phyloP scores from a whole-genome alignment of 176 grass and related monocot genomes.

The Oryza coarctata region DNA sequence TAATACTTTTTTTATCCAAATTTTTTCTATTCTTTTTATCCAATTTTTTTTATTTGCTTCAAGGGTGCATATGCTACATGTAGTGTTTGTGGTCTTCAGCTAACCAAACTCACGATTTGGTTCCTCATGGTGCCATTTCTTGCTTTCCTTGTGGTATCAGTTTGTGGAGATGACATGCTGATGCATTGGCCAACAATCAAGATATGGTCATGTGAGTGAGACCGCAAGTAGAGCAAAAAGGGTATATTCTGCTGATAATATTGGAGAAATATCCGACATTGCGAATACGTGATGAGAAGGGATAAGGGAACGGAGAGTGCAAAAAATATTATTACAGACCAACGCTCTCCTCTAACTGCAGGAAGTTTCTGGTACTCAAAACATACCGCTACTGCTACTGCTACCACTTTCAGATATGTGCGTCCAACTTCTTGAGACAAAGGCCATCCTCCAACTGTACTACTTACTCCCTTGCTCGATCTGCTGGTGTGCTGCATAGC shows the following conservation, averaged over 20 bases:
- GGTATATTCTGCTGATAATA: not conserved
- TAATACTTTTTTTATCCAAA: too few relatives aligned
- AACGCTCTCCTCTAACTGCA: not conserved
- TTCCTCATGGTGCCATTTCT: too few relatives aligned
- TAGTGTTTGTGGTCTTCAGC: too few relatives aligned
- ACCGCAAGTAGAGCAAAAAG: not conserved
- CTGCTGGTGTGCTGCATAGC: slow-evolving; percentile 14
- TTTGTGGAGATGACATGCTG: too few relatives aligned
- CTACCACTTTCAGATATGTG: not conserved
- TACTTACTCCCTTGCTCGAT: not conserved
- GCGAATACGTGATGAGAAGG: not conserved
- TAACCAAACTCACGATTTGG: too few relatives aligned
- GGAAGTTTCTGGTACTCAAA: not conserved
- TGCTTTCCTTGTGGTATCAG: too few relatives aligned
- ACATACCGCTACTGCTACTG: not conserved
- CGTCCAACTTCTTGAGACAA: not conserved
- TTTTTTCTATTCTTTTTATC: too few relatives aligned
- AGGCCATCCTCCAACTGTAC: not conserved
- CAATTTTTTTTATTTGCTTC: too few relatives aligned
- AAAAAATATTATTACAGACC: not conserved
- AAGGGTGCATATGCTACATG: too few relatives aligned
- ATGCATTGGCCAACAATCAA: too few relatives aligned
- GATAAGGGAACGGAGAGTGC: not conserved
- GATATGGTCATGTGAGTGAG: too few relatives aligned
- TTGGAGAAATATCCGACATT: not conserved